These are phyloP conservation scores for Calonectria leucothoes DNA, from an alignment of 2,329 filamentous ascomycete species.

Conservation along the genomic window DNA sequence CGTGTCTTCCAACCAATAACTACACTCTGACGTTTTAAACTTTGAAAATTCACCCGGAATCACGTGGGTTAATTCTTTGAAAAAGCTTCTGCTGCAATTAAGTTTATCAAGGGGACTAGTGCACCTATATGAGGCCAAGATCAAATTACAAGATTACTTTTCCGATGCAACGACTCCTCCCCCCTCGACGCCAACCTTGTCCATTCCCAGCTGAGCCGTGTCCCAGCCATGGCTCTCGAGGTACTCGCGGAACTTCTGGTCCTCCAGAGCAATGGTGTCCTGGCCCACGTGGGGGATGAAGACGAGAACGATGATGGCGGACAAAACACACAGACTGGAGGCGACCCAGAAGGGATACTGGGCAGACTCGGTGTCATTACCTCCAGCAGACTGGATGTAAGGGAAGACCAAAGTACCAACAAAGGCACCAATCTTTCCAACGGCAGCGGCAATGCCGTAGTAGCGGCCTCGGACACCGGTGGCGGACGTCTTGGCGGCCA, in stretches of 20 bases:
- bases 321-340: conserved; percentile 80
- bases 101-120: background rate
- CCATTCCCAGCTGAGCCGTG: conserved; percentile 64
- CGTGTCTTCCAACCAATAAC: background rate
- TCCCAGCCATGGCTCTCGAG: conserved; percentile 83
- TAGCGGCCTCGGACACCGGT: conserved; percentile 85
- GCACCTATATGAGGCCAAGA: background rate
- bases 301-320: conserved; percentile 69
- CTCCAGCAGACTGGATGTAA: conserved; percentile 73
- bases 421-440: conserved; percentile 85
- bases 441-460: conserved; percentile 77
- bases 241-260: conserved; percentile 79
- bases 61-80: background rate
- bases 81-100: background rate
- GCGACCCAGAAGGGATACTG: conserved; percentile 95
- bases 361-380: conserved; percentile 66
- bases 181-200: conserved; percentile 38
- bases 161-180: background rate
- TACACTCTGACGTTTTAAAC: background rate
- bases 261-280: conserved; percentile 86
- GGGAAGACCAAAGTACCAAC: conserved; percentile 87
- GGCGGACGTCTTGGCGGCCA: conserved; percentile 88
- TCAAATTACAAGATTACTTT: background rate
- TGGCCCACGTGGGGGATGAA: conserved; percentile 82
- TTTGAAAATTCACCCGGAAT: background rate